Evolutionary conservation across 176 grass and related monocot genomes (phyloP).

Genomic region (Bothriochloa decipiens): DNA sequence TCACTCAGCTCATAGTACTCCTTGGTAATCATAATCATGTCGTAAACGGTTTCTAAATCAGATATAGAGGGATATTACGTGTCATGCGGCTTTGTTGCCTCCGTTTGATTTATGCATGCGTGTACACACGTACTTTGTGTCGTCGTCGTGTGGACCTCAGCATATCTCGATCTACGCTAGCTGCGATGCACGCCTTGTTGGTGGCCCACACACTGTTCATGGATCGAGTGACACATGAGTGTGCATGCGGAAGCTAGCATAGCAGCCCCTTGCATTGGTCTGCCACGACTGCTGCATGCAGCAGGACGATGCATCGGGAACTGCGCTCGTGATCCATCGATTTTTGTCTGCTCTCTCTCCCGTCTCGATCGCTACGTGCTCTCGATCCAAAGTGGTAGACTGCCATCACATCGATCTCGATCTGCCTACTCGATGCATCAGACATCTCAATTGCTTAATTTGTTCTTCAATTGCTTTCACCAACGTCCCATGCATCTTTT

Average conservation of each 20-base stretch:
- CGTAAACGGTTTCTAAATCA: too few species aligned
- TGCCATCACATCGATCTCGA: background rate
- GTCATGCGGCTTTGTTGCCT: background rate
- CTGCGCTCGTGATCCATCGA: slow-evolving; percentile 6
- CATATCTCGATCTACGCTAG: slow-evolving; percentile 17
- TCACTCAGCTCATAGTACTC: background rate
- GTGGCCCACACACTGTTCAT: slow-evolving; percentile 5
- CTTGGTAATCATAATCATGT: too few species aligned
- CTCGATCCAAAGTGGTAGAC: background rate
- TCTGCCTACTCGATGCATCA: background rate
- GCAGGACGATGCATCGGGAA: background rate
- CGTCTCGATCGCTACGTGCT: slow-evolving; percentile 7
- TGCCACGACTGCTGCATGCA: slow-evolving; percentile 5
- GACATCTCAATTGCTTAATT: background rate
- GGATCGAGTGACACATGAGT: background rate
- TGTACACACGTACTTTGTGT: background rate
- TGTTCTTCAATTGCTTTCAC: background rate
- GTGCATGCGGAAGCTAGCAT: background rate
- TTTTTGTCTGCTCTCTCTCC: slow-evolving; percentile 15
- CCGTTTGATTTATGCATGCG: background rate
- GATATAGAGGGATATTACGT: too few species aligned
- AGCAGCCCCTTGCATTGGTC: background rate
- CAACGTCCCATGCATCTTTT: background rate
- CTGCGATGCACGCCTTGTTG: background rate
- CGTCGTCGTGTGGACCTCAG: slow-evolving; percentile 11